Evolutionary conservation across 768 basidiomycete species (phyloP).

Genomic region (Mycena alexandri): DNA sequence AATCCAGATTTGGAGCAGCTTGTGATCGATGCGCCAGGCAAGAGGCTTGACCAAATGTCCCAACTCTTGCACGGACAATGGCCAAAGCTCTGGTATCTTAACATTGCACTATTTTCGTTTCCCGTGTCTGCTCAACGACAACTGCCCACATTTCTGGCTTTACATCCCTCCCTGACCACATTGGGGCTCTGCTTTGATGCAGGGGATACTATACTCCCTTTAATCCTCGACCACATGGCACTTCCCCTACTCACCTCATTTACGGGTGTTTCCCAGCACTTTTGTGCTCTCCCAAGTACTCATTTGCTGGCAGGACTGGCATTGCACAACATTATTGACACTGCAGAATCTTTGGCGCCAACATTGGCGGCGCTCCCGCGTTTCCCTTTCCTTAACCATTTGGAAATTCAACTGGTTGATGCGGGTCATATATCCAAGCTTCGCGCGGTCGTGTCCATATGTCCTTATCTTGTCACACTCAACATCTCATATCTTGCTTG

Average conservation of each 20-base stretch:
- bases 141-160: neutral
- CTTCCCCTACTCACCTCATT: neutral
- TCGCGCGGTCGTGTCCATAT: neutral
- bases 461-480: neutral
- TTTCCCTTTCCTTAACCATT: neutral
- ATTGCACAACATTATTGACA: neutral
- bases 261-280: constrained; percentile 1
- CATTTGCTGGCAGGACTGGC: neutral
- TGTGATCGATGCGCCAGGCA: neutral
- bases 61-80: neutral
- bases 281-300: neutral
- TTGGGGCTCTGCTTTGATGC: neutral
- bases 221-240: neutral
- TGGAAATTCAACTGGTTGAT: neutral
- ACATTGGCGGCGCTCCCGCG: neutral
- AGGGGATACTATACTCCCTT: neutral
- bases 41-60: neutral
- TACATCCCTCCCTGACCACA: neutral
- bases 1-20: constrained; percentile 2
- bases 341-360: no score
- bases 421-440: neutral
- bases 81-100: neutral
- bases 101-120: neutral
- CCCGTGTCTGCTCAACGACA: neutral
- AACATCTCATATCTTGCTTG: neutral